Percentiles rank a stretch among this genome's conserved stretches.
Evolutionary conservation across 2,329 filamentous ascomycete genomes (phyloP).

Genomic region (Cryphonectria carpinicola): DNA sequence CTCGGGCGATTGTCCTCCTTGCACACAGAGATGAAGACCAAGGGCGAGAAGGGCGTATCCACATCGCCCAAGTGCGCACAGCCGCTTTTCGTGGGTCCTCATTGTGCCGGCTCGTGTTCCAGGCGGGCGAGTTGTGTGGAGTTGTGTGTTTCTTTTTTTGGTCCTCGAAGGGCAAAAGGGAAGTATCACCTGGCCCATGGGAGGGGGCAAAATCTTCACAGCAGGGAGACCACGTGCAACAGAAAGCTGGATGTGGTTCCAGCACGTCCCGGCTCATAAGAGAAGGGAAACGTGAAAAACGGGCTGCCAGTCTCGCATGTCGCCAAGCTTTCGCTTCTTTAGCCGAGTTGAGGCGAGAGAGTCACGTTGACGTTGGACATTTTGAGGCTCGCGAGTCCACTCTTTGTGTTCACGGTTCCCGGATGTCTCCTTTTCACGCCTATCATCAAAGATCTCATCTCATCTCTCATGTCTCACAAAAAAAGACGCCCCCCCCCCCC

Average conservation of each 20-base stretch:
- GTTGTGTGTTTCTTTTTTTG: background rate
- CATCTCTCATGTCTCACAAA: background rate
- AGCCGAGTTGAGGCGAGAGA: background rate
- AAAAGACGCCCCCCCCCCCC: background rate
- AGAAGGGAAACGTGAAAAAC: background rate
- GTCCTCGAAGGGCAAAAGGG: background rate
- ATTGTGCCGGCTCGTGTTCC: background rate
- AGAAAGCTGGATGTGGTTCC: background rate
- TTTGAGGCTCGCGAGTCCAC: background rate
- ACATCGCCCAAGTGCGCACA: background rate
- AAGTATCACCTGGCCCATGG: background rate
- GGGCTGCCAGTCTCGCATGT: background rate
- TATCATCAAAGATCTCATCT: background rate
- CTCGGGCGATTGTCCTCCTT: background rate
- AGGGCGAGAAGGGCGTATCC: background rate
- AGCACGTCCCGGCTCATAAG: background rate
- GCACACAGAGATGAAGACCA: background rate
- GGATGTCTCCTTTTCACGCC: background rate
- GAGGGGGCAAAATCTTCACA: background rate
- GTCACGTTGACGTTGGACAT: background rate
- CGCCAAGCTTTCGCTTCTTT: conserved; percentile 6
- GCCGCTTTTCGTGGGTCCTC: background rate
- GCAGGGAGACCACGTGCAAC: background rate
- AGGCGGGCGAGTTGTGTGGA: background rate
- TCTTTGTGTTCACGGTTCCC: background rate